Conservation (phyloP, 2,329 filamentous ascomycete genomes). For the Colletotrichum scovillei region DNA sequence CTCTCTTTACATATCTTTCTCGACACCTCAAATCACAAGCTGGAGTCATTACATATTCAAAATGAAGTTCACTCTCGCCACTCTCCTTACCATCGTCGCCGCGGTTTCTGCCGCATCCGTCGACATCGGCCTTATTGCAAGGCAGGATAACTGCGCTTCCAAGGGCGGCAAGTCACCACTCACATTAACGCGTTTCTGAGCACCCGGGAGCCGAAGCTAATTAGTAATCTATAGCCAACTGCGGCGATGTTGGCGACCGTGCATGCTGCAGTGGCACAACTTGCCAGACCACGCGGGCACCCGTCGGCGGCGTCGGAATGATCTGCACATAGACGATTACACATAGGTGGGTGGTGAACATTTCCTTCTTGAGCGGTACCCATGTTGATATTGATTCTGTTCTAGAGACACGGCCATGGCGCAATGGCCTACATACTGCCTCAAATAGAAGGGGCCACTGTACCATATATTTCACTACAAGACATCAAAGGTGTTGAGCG, state of each 20-base stretch:
- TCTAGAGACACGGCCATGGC: neutral
- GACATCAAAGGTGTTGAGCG: neutral
- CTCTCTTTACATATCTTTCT: too few species aligned
- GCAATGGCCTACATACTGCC: neutral
- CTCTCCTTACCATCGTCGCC: neutral
- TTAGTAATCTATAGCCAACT: neutral
- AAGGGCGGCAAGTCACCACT: neutral
- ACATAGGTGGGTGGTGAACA: neutral
- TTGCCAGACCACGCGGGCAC: neutral
- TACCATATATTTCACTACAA: neutral
- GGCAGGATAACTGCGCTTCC: neutral
- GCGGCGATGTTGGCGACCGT: neutral
- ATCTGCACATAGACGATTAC: neutral
- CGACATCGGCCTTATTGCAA: neutral
- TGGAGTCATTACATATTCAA: neutral
- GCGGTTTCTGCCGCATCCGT: slow-evolving; percentile 11
- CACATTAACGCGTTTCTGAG: neutral
- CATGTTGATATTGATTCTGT: neutral
- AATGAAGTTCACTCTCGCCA: slow-evolving; percentile 12
- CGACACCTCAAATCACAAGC: too few species aligned
- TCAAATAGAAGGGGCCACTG: neutral
- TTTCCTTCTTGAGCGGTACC: too few species aligned
- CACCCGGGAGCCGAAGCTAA: neutral
- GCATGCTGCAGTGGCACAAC: slow-evolving; percentile 7
- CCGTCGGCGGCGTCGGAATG: slow-evolving; percentile 6